Percentiles rank a stretch among this genome's conserved stretches.
Evolutionary conservation across 805 yeast genomes (phyloP).

Genomic region (Candida nanaspora): DNA sequence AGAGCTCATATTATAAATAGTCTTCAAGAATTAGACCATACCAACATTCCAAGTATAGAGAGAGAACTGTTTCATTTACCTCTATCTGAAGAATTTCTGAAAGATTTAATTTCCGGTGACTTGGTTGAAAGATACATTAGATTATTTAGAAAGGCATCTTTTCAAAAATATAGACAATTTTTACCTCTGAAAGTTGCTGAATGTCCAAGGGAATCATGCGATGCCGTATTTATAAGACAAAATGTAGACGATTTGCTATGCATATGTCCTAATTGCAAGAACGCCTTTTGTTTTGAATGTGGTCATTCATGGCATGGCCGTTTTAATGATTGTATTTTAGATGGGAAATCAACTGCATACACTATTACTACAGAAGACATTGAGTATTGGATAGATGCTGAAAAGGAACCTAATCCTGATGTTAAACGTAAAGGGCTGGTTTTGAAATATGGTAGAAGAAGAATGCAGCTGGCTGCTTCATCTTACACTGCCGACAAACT

Average conservation of each 20-base stretch:
- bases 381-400: conserved; percentile 25
- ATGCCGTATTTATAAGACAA: conserved; percentile 37
- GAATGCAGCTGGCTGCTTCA: conserved; percentile 33
- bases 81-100: conserved; percentile 28
- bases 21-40: no score
- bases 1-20: neutral
- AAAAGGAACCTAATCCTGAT: conserved; percentile 21
- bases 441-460: conserved; percentile 37
- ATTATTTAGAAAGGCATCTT: conserved; percentile 31
- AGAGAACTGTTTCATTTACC: conserved; percentile 33
- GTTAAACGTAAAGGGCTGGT: conserved; percentile 21
- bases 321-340: conserved; percentile 31
- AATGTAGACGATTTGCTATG: conserved; percentile 39
- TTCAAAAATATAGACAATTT: conserved; percentile 34
- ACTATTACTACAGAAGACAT: conserved; percentile 32
- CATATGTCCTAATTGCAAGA: conserved; percentile 40
- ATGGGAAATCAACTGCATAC: conserved; percentile 19
- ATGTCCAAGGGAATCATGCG: conserved; percentile 44
- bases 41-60: no score
- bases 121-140: conserved; percentile 30
- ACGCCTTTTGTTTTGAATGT: conserved; percentile 52
- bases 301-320: conserved; percentile 57
- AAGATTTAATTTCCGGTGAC: conserved; percentile 20
- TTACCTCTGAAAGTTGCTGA: conserved; percentile 41
- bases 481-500: conserved; percentile 40